phyloP scores from a whole-genome alignment of 495 filamentous ascomycete species.

The Lophiostoma macrostomum region DNA sequence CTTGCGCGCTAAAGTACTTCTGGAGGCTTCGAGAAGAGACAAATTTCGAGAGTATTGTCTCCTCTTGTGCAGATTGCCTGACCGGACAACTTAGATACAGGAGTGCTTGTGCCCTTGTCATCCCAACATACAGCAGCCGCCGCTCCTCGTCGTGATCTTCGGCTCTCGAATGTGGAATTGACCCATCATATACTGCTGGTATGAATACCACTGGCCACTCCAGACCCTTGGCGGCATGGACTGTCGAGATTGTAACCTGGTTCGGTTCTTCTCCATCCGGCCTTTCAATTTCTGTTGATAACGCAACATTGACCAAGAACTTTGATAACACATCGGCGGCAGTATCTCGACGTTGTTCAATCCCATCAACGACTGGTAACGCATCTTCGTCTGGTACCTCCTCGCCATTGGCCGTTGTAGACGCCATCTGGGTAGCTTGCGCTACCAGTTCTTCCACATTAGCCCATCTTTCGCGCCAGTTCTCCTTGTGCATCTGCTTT shows the following conservation, averaged over 20 bases:
- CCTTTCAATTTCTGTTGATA: constrained; percentile 69
- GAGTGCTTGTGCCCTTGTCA: constrained; percentile 89
- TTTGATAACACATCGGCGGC: constrained; percentile 68
- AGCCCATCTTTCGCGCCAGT: constrained; percentile 75
- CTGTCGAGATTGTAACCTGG: constrained; percentile 89
- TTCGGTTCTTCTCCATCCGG: constrained; percentile 57
- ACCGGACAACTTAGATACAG: constrained; percentile 87
- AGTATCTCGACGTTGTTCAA: constrained; percentile 61
- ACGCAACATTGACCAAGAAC: constrained; percentile 85
- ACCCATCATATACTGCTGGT: constrained; percentile 84
- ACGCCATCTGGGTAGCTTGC: constrained; percentile 67
- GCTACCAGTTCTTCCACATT: constrained; percentile 86
- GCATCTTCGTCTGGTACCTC: constrained; percentile 59
- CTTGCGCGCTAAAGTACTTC: constrained; percentile 53
- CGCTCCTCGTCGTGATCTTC: constrained; percentile 91
- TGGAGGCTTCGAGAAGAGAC: constrained; percentile 50
- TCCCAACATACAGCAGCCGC: constrained; percentile 90
- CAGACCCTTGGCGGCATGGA: constrained; percentile 93
- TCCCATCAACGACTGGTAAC: constrained; percentile 73
- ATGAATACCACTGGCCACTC: constrained; percentile 99
- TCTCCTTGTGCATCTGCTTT: constrained; percentile 65
- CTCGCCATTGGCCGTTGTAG: constrained; percentile 42
- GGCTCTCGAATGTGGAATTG: constrained; percentile 88
- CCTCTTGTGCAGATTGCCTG: constrained; percentile 59
- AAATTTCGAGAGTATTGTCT: constrained; percentile 63